phyloP scores from a whole-genome alignment of 257 asterid genomes.

The Paulownia fortunei region DNA sequence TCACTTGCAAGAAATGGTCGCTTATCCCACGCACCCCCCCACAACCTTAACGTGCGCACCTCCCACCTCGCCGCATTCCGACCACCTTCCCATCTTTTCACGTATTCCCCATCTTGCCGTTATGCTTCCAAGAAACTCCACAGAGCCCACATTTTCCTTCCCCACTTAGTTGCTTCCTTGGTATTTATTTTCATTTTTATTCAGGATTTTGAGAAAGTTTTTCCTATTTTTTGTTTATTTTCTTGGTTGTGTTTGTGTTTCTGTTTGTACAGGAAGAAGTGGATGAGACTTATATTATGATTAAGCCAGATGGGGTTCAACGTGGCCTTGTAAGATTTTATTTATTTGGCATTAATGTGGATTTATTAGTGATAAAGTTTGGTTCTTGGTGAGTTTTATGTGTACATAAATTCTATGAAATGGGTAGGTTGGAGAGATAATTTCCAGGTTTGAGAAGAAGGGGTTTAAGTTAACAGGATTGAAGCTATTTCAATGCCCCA shows the following conservation, averaged over 20 bases:
- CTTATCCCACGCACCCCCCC: constrained; percentile 41
- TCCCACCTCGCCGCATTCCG: constrained; percentile 63
- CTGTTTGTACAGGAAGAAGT: constrained; percentile 55
- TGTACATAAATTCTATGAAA: constrained; percentile 9
- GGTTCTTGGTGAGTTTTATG: constrained; percentile 1
- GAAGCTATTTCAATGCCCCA: constrained; percentile 87
- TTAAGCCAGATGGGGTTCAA: constrained; percentile 97
- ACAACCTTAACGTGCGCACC: constrained; percentile 39
- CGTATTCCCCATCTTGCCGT: constrained; percentile 26
- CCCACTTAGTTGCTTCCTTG: constrained; percentile 82
- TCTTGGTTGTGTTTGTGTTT: not conserved
- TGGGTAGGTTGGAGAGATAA: constrained; percentile 83
- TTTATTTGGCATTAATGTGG: not conserved
- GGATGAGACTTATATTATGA: constrained; percentile 86
- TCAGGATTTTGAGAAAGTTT: not conserved
- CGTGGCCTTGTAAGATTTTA: constrained; percentile 77
- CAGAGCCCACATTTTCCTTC: constrained; percentile 67
- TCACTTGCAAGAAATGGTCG: constrained; percentile 37
- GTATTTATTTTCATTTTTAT: constrained; percentile 31
- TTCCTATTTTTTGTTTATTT: not conserved
- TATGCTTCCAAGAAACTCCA: constrained; percentile 44
- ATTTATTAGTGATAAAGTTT: not conserved
- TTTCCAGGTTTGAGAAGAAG: constrained; percentile 92
- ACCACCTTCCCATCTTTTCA: constrained; percentile 55
- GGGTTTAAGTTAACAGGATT: constrained; percentile 87